Evolutionary conservation across 2,329 filamentous ascomycete species (phyloP).

Genomic region (Aureobasidium sp.): DNA sequence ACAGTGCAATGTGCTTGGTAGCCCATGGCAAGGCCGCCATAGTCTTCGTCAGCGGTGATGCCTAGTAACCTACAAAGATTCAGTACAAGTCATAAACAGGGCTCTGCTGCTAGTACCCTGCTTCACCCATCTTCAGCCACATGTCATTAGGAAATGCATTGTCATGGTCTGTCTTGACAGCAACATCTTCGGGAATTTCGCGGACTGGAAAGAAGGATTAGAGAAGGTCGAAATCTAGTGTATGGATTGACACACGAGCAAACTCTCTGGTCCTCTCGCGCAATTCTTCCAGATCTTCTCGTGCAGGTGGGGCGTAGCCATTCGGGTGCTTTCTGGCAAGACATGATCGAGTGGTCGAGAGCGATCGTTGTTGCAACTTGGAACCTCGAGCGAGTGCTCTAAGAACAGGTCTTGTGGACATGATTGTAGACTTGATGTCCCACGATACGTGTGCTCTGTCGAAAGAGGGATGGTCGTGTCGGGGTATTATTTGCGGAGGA

Average conservation of each 20-base stretch:
- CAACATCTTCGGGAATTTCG: constrained; percentile 79
- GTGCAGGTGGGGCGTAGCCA: constrained; percentile 61
- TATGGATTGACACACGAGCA: constrained; percentile 42
- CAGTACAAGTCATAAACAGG: constrained; percentile 2
- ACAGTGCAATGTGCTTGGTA: constrained; percentile 96
- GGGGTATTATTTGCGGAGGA: not conserved
- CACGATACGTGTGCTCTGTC: not conserved
- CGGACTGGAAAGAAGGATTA: constrained; percentile 45
- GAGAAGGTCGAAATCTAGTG: not conserved
- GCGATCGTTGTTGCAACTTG: not conserved
- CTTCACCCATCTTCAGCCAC: constrained; percentile 90
- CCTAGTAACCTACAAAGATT: constrained; percentile 62
- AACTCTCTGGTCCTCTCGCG: constrained; percentile 85
- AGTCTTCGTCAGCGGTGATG: constrained; percentile 86
- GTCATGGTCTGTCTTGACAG: constrained; percentile 70
- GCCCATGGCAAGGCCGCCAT: constrained; percentile 83
- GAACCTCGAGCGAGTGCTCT: not conserved
- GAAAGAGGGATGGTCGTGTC: not conserved
- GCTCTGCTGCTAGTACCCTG: constrained; percentile 45
- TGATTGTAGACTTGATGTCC: not conserved
- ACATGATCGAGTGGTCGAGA: constrained; percentile 19
- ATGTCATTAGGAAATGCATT: constrained; percentile 87
- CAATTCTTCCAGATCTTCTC: constrained; percentile 70
- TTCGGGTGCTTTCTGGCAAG: constrained; percentile 64
- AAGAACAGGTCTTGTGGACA: not conserved